Conservation (phyloP, 2,329 filamentous ascomycete species). For the Scedosporium apiospermum region DNA sequence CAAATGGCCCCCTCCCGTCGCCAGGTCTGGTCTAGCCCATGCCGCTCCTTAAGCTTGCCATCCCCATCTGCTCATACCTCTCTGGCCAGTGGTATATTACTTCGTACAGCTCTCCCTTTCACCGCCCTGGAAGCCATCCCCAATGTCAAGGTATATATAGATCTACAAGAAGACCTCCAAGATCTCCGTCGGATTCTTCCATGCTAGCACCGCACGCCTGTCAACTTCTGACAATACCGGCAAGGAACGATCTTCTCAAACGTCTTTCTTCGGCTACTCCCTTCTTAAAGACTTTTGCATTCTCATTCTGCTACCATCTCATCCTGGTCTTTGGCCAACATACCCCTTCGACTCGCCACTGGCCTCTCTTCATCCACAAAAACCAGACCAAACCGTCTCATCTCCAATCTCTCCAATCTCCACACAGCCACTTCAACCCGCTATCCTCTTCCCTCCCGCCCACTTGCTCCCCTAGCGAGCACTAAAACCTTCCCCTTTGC, state of each 20-base stretch:
- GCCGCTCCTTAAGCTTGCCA: too few species aligned
- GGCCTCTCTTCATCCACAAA: background rate
- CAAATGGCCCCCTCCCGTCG: background rate
- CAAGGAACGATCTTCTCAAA: background rate
- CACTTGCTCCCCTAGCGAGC: background rate
- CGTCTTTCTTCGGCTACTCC: background rate
- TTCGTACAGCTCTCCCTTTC: too few species aligned
- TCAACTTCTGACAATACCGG: background rate
- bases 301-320: too few species aligned
- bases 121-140: too few species aligned
- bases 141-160: background rate
- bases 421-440: background rate
- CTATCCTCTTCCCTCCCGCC: background rate
- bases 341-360: too few species aligned
- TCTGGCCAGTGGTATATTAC: too few species aligned
- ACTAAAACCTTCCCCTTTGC: background rate
- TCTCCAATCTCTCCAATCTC: background rate
- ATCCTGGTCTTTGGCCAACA: too few species aligned
- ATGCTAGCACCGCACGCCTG: background rate
- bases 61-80: too few species aligned
- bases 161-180: background rate
- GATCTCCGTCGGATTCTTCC: background rate
- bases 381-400: background rate
- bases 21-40: too few species aligned
- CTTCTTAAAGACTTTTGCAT: too few species aligned